Evolutionary conservation across 2,329 filamentous ascomycete genomes (phyloP).

Genomic region (Kalmusia sp.): DNA sequence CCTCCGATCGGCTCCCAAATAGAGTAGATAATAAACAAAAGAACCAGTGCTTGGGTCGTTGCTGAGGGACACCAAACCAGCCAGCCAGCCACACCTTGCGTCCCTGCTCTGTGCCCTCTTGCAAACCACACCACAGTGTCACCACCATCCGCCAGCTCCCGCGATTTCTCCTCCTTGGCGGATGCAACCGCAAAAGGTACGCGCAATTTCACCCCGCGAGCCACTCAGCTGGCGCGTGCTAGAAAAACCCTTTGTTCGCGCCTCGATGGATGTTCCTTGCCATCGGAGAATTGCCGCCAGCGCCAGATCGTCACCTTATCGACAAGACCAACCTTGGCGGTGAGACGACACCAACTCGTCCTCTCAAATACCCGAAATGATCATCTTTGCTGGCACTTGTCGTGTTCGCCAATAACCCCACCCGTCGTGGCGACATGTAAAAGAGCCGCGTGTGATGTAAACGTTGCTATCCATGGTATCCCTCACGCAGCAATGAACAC

Average conservation of each 20-base stretch:
- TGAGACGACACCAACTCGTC: not conserved
- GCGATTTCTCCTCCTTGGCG: not conserved
- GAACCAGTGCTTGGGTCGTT: not conserved
- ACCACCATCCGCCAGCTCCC: not conserved
- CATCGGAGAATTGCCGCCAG: conserved; percentile 7
- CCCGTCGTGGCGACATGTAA: not conserved
- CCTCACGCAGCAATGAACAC: not conserved
- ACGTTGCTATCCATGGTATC: not conserved
- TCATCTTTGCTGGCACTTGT: not conserved
- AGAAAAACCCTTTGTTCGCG: not conserved
- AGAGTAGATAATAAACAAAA: not conserved
- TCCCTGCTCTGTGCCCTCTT: not conserved
- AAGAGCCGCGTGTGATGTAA: not conserved
- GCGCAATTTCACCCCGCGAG: conserved; percentile 6
- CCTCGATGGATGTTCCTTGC: conserved; percentile 2
- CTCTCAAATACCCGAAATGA: not conserved
- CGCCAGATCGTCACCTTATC: conserved; percentile 7
- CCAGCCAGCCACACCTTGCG: not conserved
- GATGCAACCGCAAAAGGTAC: conserved; percentile 8
- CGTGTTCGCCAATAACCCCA: too few species aligned
- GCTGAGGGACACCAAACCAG: not conserved
- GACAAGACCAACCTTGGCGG: not conserved
- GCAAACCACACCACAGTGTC: not conserved
- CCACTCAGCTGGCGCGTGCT: conserved; percentile 3
- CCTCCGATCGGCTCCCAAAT: not conserved